Conservation (phyloP, 2,329 filamentous ascomycete genomes). For the Penicillium sp. region DNA sequence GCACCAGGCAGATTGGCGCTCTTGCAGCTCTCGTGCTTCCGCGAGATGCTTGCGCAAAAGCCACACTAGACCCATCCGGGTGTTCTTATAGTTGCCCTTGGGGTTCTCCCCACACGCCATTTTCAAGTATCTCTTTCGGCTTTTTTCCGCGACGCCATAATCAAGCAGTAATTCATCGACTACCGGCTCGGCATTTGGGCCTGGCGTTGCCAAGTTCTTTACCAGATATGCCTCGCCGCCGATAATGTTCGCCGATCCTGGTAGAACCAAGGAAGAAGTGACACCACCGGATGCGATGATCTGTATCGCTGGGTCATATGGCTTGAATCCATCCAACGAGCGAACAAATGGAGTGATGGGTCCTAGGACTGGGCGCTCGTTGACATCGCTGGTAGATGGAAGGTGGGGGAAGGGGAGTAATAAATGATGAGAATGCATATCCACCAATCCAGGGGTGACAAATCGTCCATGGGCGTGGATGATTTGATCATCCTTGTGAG, state of each 20-base stretch:
- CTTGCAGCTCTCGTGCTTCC: neutral
- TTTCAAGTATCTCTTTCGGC: neutral
- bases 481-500: neutral
- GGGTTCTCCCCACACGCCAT: neutral
- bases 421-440: neutral
- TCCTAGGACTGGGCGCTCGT: neutral
- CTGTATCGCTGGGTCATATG: neutral
- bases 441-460: neutral
- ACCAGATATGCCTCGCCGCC: neutral
- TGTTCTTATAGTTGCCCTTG: neutral
- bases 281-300: neutral
- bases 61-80: neutral
- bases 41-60: neutral
- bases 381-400: neutral
- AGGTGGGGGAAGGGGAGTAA: neutral
- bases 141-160: neutral
- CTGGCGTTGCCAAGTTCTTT: neutral
- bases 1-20: neutral
- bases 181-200: neutral
- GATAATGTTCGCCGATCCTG: neutral
- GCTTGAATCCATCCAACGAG: neutral
- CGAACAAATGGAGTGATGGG: neutral
- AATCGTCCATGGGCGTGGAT: neutral
- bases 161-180: neutral
- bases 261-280: neutral